Evolutionary conservation across 495 filamentous ascomycete genomes (phyloP), one percentile per base, ranked within the genome.

Genomic region (Podospora australis): DNA sequence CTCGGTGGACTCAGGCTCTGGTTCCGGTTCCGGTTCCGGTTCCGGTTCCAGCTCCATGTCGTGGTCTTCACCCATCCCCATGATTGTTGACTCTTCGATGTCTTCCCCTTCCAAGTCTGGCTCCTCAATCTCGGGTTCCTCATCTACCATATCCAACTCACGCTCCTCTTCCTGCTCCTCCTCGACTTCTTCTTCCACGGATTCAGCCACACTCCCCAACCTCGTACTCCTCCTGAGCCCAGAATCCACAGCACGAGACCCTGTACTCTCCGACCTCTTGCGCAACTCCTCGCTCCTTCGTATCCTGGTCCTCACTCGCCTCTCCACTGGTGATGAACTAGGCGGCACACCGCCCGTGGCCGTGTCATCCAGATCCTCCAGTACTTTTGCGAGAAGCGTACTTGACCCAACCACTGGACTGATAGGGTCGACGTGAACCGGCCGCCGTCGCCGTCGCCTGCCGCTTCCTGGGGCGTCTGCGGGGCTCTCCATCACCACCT

Each of bases 401-500:
- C 40, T 43, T 13, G 40, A 43, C 22, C 40, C 40, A 11, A 43
- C 40, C 3, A 43, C 40, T 14, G 40, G 40, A 16, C 40, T 43
- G 10, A 25, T 23, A 23, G 2, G 20, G 28, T 43, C 20, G 6
- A 43, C 11, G 26, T 29, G 32, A n/a, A 36, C 8, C 4, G 19
- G 6, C 1, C n/a, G 13, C 21, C 40, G 20, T 9, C 28, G 40
- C 40, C 40, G 20, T n/a, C n/a, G n/a, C 23, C 17, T 43, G 22
- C 40, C 40, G 28, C 40, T 43, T 10, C 40, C 40, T 6, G 40
- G 40, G 14, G 40, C 40, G 28, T 43, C 40, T 7, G 40, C 40
- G 3, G 40, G 40, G 40, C 40, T 43, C 23, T 43, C 40, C 40
- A 43, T 43, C 13, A 43, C 40, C 13, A 43, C 23, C 40, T 43